phyloP scores from a whole-genome alignment of 805 yeast genomes.

The Myxozyma kluyveri region DNA sequence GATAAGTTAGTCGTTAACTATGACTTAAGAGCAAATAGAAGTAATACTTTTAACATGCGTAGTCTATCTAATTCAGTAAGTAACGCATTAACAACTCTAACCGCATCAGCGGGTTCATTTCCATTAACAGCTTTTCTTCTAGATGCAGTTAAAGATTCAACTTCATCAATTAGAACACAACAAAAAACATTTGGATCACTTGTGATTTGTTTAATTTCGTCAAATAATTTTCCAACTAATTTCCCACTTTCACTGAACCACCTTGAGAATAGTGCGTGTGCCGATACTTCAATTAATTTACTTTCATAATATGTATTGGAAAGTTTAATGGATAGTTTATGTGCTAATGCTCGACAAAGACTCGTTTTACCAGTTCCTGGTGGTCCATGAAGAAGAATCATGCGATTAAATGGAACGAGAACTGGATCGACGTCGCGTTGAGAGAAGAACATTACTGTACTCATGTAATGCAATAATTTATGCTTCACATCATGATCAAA shows the following conservation, averaged over 20 bases:
- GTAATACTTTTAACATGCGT: constrained; percentile 30
- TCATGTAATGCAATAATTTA: constrained; percentile 38
- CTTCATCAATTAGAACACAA: constrained; percentile 47
- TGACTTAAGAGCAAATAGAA: too few species aligned
- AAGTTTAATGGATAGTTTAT: constrained; percentile 41
- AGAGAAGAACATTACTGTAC: constrained; percentile 37
- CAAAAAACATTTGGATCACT: constrained; percentile 33
- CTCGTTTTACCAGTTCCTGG: constrained; percentile 52
- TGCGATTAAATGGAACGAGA: constrained; percentile 24
- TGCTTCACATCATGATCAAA: constrained; percentile 39
- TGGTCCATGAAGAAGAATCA: constrained; percentile 44
- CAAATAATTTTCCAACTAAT: constrained; percentile 42
- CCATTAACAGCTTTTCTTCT: constrained; percentile 40
- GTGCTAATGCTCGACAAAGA: constrained; percentile 43
- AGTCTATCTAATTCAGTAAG: constrained; percentile 45
- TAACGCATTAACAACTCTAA: constrained; percentile 47
- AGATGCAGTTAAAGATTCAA: constrained; percentile 47
- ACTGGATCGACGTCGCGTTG: constrained; percentile 22
- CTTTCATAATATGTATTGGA: constrained; percentile 30
- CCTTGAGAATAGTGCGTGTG: constrained; percentile 46
- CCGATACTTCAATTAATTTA: constrained; percentile 44
- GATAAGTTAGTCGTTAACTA: constrained; percentile 1
- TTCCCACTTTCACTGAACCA: constrained; percentile 51
- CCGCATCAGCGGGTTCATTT: constrained; percentile 45
- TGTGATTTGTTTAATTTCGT: constrained; percentile 37